These are phyloP conservation scores for Penicillium riverlandense DNA, from an alignment of 495 filamentous ascomycete genomes.

Conservation along the genomic window DNA sequence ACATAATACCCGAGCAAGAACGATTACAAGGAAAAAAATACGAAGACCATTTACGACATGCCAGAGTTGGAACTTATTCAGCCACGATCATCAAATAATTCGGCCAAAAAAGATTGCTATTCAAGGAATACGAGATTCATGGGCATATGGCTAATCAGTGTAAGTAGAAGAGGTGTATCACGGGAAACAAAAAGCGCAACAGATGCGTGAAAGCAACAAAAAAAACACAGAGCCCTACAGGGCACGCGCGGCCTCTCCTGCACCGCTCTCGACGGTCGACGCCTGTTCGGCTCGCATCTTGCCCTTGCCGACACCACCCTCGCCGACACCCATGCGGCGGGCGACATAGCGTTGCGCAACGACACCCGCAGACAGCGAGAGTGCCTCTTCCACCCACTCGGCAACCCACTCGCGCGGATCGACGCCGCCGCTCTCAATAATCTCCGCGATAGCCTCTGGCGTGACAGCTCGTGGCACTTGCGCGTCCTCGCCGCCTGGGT, in stretches of 20 bases:
- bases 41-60: too few species aligned
- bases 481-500: slow-evolving; percentile 23
- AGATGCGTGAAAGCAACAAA: slow-evolving; percentile 1
- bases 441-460: slow-evolving; percentile 80
- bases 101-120: too few species aligned
- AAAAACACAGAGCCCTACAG: slow-evolving; percentile 20
- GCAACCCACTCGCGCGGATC: slow-evolving; percentile 96
- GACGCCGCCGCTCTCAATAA: slow-evolving; percentile 80
- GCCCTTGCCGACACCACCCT: slow-evolving; percentile 60
- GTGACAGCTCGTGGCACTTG: slow-evolving; percentile 39
- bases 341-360: slow-evolving; percentile 97
- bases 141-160: not conserved
- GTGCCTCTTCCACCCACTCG: slow-evolving; percentile 90
- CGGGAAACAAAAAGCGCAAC: slow-evolving; percentile 4
- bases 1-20: too few species aligned
- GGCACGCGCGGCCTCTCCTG: slow-evolving; percentile 76
- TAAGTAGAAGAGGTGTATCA: slow-evolving; percentile 14
- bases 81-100: too few species aligned
- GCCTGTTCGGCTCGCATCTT: slow-evolving; percentile 74
- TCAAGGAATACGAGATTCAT: too few species aligned
- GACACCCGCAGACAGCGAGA: slow-evolving; percentile 72
- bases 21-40: too few species aligned
- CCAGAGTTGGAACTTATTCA: too few species aligned
- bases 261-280: slow-evolving; percentile 61
- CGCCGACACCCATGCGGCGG: slow-evolving; percentile 89